Base-by-base conservation (phyloP, 83 land plant species). In the Picea abies region DNA sequence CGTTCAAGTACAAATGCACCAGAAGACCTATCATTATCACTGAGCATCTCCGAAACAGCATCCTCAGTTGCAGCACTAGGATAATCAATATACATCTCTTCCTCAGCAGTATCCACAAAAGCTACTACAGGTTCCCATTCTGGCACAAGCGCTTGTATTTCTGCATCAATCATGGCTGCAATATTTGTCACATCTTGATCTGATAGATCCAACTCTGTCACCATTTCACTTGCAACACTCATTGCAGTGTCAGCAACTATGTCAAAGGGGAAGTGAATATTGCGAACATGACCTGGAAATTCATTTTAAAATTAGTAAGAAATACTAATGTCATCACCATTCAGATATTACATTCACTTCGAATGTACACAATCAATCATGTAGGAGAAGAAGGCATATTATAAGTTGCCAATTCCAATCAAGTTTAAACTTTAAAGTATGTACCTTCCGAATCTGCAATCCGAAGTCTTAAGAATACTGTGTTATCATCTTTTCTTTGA, bases 221-320 rank as follows among this genome's bases (percentile, higher is more conserved):
- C 97, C 97, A 95, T 95, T 88, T 95, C 95, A 86, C 91, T 90
- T 17, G 97, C 97, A 82, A 95, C 97, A 82, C 91, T 78, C 86
- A 88, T 85, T 83, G 97, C 84, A 20, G 97, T 93, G 81, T 95
- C 96, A 22, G 79, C 88, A 32, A 87, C 91, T 44, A 93, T 86
- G 82, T 93, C 91, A 84, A 93, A 95, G 49, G 94, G 97, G 58
- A 95, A 95, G 81, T 95, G 91, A 75, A 95, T 93, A 78, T 95
- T 93, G 65, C 93, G 92, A 86, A 90, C 39, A 73, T 91, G 86
- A 86, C 97, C 97, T 94, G 87, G 25, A 89, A 79, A 19, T 52
- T 23, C 58, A 76, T 23, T 12, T 26, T 23, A 29, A 15, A 32
- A 25, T 52, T 82, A 70, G 22, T 11, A 49, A 23, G 49, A 68